Percentiles rank a stretch among this genome's conserved stretches.
Conservation (phyloP, 495 filamentous ascomycete species). For the Trichocladium antarcticum region DNA sequence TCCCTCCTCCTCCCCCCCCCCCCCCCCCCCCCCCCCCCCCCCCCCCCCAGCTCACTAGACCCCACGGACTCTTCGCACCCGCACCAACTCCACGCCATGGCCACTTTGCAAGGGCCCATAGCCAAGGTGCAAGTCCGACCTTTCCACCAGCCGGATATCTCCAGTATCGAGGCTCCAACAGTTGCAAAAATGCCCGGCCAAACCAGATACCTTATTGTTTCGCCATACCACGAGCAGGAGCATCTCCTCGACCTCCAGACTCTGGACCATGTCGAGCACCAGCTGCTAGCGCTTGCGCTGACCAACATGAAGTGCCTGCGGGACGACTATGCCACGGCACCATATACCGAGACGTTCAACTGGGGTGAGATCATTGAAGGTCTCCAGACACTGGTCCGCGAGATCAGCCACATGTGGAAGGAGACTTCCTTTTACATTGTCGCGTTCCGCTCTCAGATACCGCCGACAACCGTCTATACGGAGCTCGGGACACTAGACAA, state of each 20-base stretch:
- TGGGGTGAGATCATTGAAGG: conserved; percentile 52
- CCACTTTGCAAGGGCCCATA: conserved; percentile 10
- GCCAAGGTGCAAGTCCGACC: conserved; percentile 3
- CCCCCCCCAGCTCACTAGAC: not conserved
- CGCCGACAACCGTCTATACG: conserved; percentile 47
- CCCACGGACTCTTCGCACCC: not conserved
- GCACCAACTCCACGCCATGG: conserved; percentile 8
- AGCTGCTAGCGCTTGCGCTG: conserved; percentile 60
- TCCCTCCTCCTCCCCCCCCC: no score
- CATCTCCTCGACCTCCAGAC: conserved; percentile 62
- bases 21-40: not conserved
- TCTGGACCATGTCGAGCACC: conserved; percentile 48
- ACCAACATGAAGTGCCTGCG: conserved; percentile 49
- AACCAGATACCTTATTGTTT: conserved; percentile 47
- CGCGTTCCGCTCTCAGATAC: conserved; percentile 63
- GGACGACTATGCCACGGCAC: conserved; percentile 63
- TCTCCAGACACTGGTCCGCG: conserved; percentile 37
- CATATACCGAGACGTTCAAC: conserved; percentile 68
- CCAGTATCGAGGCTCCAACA: not conserved
- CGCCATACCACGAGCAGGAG: conserved; percentile 55
- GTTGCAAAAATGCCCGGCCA: not conserved
- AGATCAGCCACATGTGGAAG: conserved; percentile 47
- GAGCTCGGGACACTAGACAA: conserved; percentile 58
- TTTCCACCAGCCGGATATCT: not conserved
- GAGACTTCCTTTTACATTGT: conserved; percentile 66